These are phyloP conservation scores for Stylonectria norvegica DNA, from an alignment of 2,329 filamentous ascomycete species.

Conservation along the genomic window DNA sequence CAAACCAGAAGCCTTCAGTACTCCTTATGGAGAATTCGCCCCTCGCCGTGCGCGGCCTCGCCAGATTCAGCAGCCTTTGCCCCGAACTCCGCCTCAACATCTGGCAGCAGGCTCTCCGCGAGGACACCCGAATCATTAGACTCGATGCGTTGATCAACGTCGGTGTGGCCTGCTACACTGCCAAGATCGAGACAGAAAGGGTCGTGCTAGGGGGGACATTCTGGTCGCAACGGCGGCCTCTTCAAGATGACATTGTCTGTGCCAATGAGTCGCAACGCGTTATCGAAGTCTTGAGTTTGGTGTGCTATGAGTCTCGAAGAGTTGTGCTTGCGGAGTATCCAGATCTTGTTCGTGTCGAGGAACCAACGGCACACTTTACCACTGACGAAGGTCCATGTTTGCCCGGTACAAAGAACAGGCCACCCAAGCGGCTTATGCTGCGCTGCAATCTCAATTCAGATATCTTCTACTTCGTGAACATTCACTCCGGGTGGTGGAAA, in stretches of 20 bases:
- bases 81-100: conserved; percentile 5
- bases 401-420: no score
- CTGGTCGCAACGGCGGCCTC: no score
- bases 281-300: conserved; percentile 1
- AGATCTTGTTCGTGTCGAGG: conserved; percentile 3
- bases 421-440: no score
- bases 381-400: no score
- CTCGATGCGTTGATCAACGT: background rate
- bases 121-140: conserved; percentile 1
- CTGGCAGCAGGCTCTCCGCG: conserved; percentile 2
- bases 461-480: background rate
- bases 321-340: conserved; percentile 2
- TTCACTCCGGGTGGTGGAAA: background rate
- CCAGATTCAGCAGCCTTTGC: conserved; percentile 6
- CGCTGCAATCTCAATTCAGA: conserved; percentile 2
- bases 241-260: no score
- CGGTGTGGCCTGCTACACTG: background rate
- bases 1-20: no score
- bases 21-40: no score
- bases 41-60: no score
- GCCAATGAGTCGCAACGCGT: background rate
- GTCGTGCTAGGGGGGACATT: conserved; percentile 8
- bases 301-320: conserved; percentile 4
- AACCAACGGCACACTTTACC: background rate
- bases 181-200: background rate